Base-by-base conservation (phyloP, 306 rosid genomes). In the Lathyrus sativus region DNA sequence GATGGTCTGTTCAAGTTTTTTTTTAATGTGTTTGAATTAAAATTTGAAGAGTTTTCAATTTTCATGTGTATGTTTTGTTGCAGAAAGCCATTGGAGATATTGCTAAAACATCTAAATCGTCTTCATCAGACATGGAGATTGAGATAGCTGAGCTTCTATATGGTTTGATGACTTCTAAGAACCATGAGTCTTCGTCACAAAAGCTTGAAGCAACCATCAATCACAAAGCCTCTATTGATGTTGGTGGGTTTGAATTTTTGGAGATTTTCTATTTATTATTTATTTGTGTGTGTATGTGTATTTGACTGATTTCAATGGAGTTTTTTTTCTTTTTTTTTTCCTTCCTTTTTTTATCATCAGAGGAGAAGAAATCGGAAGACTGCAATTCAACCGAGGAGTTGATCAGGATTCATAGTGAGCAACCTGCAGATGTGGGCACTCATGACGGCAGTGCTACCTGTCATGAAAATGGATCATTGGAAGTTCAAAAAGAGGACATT, bases 111-210 rank as follows among this genome's bases (percentile, higher is more conserved):
- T 41, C 45, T 18, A 78, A 76, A 54, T 78, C 84, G n/a, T 28
- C 86, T 49, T 70, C 83, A 9, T 57, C 80, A 14, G 86, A 85
- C 11, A 76, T 84, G 31, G 91, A 87, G 85, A 83, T 80, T 79
- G 95, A 90, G 81, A 84, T 90, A 65, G 96, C 96, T 11, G 96
- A 87, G 86, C 81, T 90, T 80, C 75, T 90, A 5, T 85, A n/a
- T 7, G 91, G 82, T 22, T 73, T 90, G 42, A 81, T 1, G 81
- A 83, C 78, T 62, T 76, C 86, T 4, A 86, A 53, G 38, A 73
- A 72, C 35, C 77, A 62, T 9, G 80, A 74, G 17, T 51, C 75
- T 38, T 65, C 81, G 2, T 63, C 76, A 0, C 65, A 69, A 17
- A 81, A 72, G 28, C 46, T 37, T 55, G 87, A 81, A 45, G n/a